Percentiles rank a stretch among this genome's conserved stretches.
These are phyloP conservation scores for Zygoascus bituminiphila DNA, from an alignment of 805 yeast species.

Conservation along the genomic window DNA sequence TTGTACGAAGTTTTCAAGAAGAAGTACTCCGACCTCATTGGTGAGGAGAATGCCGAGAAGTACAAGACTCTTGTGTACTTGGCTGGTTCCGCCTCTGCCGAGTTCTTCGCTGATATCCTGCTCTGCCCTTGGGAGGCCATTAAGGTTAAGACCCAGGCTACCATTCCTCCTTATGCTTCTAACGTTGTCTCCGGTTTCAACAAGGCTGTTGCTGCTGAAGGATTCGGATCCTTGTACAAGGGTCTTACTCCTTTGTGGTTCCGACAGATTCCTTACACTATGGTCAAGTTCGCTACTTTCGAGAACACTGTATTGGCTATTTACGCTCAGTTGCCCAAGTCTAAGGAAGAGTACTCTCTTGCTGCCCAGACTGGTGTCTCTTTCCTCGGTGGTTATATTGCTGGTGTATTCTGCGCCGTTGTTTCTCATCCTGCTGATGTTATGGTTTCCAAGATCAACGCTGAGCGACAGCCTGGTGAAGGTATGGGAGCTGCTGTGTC, in stretches of 20 bases:
- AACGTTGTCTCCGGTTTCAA: constrained; percentile 59
- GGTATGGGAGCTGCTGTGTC: constrained; percentile 54
- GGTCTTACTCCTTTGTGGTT: constrained; percentile 92
- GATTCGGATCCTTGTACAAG: constrained; percentile 69
- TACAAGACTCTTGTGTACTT: constrained; percentile 69
- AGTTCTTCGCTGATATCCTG: constrained; percentile 81
- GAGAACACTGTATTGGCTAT: constrained; percentile 82
- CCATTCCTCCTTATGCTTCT: constrained; percentile 75
- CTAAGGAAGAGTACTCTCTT: constrained; percentile 61
- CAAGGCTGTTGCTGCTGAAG: constrained; percentile 59
- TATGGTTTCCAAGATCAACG: constrained; percentile 88
- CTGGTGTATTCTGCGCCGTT: constrained; percentile 93
- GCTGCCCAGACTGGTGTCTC: constrained; percentile 89
- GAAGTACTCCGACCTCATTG: constrained; percentile 58
- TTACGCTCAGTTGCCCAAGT: constrained; percentile 63
- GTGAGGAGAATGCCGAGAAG: constrained; percentile 49
- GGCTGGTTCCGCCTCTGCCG: constrained; percentile 89
- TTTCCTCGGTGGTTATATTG: constrained; percentile 91
- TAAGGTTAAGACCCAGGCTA: constrained; percentile 89
- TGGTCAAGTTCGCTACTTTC: constrained; percentile 93
- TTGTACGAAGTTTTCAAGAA: constrained; percentile 87
- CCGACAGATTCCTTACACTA: constrained; percentile 97
- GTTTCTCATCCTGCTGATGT: constrained; percentile 99
- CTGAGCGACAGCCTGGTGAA: constrained; percentile 59
- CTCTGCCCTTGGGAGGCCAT: constrained; percentile 94